Evolutionary conservation across 225 moss, liverwort and hornwort genomes (phyloP).

Genomic region (Ulota crispa): DNA sequence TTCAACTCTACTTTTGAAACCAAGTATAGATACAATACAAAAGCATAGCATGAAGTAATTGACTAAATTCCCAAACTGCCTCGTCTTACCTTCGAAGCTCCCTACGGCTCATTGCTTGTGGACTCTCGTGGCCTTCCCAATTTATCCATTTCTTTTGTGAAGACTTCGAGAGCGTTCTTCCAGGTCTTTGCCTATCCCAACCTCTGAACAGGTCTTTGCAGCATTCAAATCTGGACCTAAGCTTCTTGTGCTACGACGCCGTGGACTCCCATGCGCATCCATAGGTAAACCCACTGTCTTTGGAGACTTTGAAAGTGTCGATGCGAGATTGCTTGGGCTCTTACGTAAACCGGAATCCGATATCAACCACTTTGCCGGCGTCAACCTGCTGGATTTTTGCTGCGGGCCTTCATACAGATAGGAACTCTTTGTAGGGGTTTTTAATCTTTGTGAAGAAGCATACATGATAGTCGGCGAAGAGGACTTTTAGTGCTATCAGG

Average conservation of each 20-base stretch:
- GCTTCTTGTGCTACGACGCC: constrained; percentile 30
- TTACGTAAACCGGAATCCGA: constrained; percentile 28
- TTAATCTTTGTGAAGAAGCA: constrained; percentile 11
- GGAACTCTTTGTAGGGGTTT: constrained; percentile 31
- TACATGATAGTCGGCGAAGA: constrained; percentile 35
- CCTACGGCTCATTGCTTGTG: constrained; percentile 52
- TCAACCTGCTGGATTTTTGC: constrained; percentile 34
- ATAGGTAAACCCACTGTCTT: not conserved
- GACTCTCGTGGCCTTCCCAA: constrained; percentile 25
- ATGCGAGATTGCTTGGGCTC: constrained; percentile 32
- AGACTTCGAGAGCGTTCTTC: constrained; percentile 28
- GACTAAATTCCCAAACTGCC: not conserved
- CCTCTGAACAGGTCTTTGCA: constrained; percentile 23
- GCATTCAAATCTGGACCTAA: constrained; percentile 32
- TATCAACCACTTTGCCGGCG: constrained; percentile 34
- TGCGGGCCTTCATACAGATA: constrained; percentile 33
- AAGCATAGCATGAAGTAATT: not conserved
- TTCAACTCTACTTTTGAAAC: not conserved
- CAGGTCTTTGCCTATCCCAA: constrained; percentile 29
- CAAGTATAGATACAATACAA: not conserved
- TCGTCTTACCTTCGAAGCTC: constrained; percentile 50
- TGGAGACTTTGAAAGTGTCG: constrained; percentile 24
- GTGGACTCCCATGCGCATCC: constrained; percentile 33
- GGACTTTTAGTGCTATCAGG: constrained; percentile 20
- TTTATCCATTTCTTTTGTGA: constrained; percentile 20